Base-by-base conservation (phyloP, 805 yeast genomes). In the Wickerhamomyces xylosicus region DNA sequence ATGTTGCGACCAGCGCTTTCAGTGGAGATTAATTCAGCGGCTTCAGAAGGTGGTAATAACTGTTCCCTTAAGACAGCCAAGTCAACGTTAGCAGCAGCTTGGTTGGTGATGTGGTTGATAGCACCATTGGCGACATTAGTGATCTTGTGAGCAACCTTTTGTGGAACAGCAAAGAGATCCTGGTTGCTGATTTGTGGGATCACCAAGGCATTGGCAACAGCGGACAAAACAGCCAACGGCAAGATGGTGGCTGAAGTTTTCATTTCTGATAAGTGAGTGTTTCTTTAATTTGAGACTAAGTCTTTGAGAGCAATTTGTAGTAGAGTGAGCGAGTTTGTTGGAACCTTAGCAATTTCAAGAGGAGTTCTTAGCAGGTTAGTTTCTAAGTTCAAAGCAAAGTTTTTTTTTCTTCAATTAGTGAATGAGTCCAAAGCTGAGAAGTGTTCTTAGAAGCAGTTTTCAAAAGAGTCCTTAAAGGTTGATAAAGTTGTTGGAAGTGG, bases 101-200 rank as follows among this genome's bases (percentile, higher is more conserved):
- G 32, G 28, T 47, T 37, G 20, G 37, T 39, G 7, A 44, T 52
- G 13, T 46, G 32, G 28, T 47, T 36, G 18, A 39, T 39, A 6
- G 44, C 47, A 17, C 36, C 41, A 15, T 34, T 36, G 19, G 45
- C 39, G 14, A 44, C 46, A 27, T 37, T 45, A 19, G 44, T 43
- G 22, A 31, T 19, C 17, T 15, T 31, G 8, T 31, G 7, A 14
- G 33, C 39, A 6, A 35, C 40, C 17, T 27, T 35, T n/a, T 38
- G 38, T 28, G 45, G 37, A 28, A 40, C 38, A 13, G 52, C 52
- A 40, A 68, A 63, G 19, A 62, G 65, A 34, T 64, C 64, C 43
- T 63, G 55, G 39, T 62, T 57, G 43, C 62, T 67, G 33, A 70
- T 60, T 36, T 69, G 64, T 27, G 90, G 90, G 47, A 81, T 74